phyloP scores from a whole-genome alignment of 768 basidiomycete species.

The Lactarius sp. region DNA sequence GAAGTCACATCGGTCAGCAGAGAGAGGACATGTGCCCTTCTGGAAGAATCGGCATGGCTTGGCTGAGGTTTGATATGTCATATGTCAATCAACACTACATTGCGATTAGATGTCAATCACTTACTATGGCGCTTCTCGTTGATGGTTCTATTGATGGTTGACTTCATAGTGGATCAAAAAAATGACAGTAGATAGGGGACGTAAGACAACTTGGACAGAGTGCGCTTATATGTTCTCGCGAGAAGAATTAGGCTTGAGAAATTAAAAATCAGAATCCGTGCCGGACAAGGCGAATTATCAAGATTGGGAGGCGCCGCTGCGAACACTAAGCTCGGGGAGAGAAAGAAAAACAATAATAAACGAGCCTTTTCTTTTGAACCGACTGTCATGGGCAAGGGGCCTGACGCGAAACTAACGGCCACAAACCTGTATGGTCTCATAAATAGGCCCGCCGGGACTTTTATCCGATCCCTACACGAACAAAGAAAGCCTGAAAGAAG shows the following conservation, averaged over 20 bases:
- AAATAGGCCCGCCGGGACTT: background rate
- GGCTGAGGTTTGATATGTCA: conserved; percentile 4
- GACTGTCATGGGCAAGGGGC: conserved; percentile 7
- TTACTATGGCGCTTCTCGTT: conserved; percentile 21
- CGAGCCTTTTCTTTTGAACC: conserved; percentile 8
- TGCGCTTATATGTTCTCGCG: conserved; percentile 21
- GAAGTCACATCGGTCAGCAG: conserved; percentile 25
- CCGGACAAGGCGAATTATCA: conserved; percentile 21
- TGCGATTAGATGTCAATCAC: background rate
- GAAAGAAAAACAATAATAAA: conserved; percentile 16
- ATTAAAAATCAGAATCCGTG: conserved; percentile 22
- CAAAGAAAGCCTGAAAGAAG: background rate
- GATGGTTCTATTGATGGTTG: background rate
- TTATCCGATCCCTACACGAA: background rate
- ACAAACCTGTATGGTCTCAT: background rate
- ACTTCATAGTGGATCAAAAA: conserved; percentile 12
- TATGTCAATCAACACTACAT: background rate
- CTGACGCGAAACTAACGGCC: conserved; percentile 10
- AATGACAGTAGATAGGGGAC: conserved; percentile 5
- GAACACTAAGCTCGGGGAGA: conserved; percentile 2
- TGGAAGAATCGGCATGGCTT: conserved; percentile 25
- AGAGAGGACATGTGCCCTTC: conserved; percentile 20
- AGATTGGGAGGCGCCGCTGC: conserved; percentile 16
- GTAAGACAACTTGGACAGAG: background rate
- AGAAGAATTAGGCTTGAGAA: conserved; percentile 16